Evolutionary conservation across 2,329 filamentous ascomycete species (phyloP), one percentile per base, ranked within the genome.

Genomic region (Colletotrichum lupini): DNA sequence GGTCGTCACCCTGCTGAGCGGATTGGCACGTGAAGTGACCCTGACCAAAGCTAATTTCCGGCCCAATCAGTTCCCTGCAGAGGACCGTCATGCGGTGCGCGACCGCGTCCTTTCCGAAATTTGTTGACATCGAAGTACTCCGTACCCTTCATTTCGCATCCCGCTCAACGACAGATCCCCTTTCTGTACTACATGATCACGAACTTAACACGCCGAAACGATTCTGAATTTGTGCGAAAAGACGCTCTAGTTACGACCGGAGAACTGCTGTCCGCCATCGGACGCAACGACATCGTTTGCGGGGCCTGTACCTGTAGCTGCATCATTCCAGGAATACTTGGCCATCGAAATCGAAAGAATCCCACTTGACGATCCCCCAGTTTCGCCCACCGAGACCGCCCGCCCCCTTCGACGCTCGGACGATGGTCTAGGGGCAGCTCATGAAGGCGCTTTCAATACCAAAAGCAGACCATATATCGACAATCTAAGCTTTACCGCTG

Each of bases 1-100:
- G 37, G 37, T 42, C n/a, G 19, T 55, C 60, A 65, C 67, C 67
- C 71, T 46, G 67, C 67, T 61, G 61, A 61, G 49, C 61, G 37
- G 59, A 74, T 72, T 72, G 63, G 68, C 72, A 74, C 72, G 68
- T 74, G 72, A 74, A 74, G 60, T 72, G 71, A 71, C 71, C 71
- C 71, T 66, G 67, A 62, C 46, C 49, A 49, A 61, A 73, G 72
- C 68, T 73, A 74, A 74, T 73, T 74, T 74, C 63, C 72, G 56
- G 26, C 72, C 72, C 72, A 74, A 74, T 74, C 72, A 46, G 55
- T 58, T 73, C 68, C 68, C 68, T 74, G 72, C 58, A 73, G 49
- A 63, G 71, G 68, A 42, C 57, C 68, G 63, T 74, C 72, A 74
- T 74, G 68, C 68, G 68, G 52, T 74, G 72, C 72, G 72, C 72